Evolutionary conservation across 495 filamentous ascomycete genomes (phyloP), one percentile per base, ranked within the genome.

Genomic region (Aspergillus taichungensis): DNA sequence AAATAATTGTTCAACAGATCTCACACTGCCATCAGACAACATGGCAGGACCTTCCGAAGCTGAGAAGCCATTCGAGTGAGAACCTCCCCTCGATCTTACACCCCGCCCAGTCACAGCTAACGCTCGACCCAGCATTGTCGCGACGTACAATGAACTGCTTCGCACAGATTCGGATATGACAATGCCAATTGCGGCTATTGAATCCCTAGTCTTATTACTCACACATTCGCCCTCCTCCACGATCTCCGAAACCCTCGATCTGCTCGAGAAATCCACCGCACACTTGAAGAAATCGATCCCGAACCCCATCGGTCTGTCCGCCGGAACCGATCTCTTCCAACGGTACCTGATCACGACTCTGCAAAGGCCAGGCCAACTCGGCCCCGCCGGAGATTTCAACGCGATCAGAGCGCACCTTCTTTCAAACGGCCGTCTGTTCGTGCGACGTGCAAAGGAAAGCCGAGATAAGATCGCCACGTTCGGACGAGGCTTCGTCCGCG

Each of bases 161-260:
- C 57, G 57, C 53, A 68, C 70, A 37, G 88, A 95, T 64, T 79
- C 83, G 10, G 85, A 92, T 27, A 77, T 96, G 34, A 94, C 89
- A 24, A 95, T 94, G 86, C 88, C 91, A 39, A 83, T 98, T 40
- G 92, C 91, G 2, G 90, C 92, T 42, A 95, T 98, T 62, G 89
- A 96, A 67, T 80, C 92, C 31, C 77, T 96, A 38, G 90, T 95
- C 51, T 76, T 85, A 53, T 80, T 88, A 46, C 80, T 96, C 46
- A 79, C 81, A 60, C 76, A 80, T 39, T 84, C 79, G 7, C 77
- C 80, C 38, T 83, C 87, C 6, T 79, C 79, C 10, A 98, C 92
- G 27, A 85, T 95, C 52, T 91, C 88, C 61, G 92, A 98, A 67
- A 94, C 90, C 35, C 81, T 96, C 54, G 81, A 87, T 49, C 77